Conservation (phyloP, 805 yeast genomes). For the Candida pseudoglaebosa region DNA sequence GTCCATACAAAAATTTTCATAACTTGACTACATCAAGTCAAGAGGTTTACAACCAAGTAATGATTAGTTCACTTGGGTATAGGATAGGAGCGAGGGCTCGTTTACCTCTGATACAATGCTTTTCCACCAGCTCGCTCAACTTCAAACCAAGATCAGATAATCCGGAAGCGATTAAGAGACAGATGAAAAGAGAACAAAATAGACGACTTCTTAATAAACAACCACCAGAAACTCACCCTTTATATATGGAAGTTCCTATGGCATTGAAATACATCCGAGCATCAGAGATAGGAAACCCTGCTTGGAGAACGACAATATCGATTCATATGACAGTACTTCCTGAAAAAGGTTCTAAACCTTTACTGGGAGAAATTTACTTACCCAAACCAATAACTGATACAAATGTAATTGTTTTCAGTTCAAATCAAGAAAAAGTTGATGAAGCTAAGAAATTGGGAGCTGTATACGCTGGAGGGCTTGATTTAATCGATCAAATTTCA, state of each 20-base stretch:
- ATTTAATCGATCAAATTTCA: conserved; percentile 59
- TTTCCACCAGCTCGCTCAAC: neutral
- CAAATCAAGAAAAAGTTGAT: conserved; percentile 47
- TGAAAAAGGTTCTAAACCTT: conserved; percentile 73
- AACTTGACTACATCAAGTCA: too few species aligned
- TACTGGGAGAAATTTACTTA: conserved; percentile 66
- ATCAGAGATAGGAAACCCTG: conserved; percentile 82
- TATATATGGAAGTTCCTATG: conserved; percentile 64
- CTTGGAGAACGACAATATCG: conserved; percentile 60
- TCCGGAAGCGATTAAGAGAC: conserved; percentile 18
- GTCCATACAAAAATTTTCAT: neutral
- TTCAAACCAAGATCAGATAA: conserved; percentile 7
- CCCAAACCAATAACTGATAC: conserved; percentile 70
- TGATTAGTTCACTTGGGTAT: conserved; percentile 2
- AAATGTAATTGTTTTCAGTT: conserved; percentile 65
- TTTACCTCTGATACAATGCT: neutral
- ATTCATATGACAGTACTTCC: conserved; percentile 61
- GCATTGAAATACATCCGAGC: conserved; percentile 84
- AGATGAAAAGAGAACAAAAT: conserved; percentile 21
- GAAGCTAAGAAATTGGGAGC: conserved; percentile 60
- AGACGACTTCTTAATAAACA: conserved; percentile 23
- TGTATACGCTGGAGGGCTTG: conserved; percentile 64
- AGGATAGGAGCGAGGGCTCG: neutral
- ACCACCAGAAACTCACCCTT: conserved; percentile 49
- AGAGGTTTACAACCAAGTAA: neutral